These are phyloP conservation scores for Galeopsis tetrahit DNA, from an alignment of 257 asterid genomes.

Conservation along the genomic window DNA sequence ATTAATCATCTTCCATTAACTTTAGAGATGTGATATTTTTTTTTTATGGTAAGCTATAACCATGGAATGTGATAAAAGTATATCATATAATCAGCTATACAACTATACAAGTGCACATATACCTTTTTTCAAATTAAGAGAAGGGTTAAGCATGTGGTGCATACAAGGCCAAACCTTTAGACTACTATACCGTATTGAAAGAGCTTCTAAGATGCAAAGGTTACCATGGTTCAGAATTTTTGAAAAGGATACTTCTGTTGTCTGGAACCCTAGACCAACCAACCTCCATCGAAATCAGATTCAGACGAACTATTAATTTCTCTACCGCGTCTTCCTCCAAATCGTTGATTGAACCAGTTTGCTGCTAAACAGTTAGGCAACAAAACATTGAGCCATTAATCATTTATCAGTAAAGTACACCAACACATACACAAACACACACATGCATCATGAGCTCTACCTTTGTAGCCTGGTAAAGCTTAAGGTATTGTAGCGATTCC, in stretches of 20 bases:
- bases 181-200: background rate
- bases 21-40: too few relatives aligned
- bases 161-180: background rate
- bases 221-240: slow-evolving; percentile 82
- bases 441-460: slow-evolving; percentile 35
- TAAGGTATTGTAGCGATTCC: slow-evolving; percentile 64
- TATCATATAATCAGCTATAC: background rate
- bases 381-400: slow-evolving; percentile 25
- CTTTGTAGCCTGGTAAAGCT: slow-evolving; percentile 58
- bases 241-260: slow-evolving; percentile 52
- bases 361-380: slow-evolving; percentile 36
- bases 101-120: slow-evolving; percentile 1
- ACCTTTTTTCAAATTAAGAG: background rate
- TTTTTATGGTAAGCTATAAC: too few relatives aligned
- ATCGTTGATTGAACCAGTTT: slow-evolving; percentile 36
- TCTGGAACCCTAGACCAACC: slow-evolving; percentile 69
- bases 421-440: background rate
- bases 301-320: slow-evolving; percentile 63
- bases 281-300: slow-evolving; percentile 75
- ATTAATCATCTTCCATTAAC: too few relatives aligned
- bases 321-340: slow-evolving; percentile 67
- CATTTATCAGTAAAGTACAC: slow-evolving; percentile 15
- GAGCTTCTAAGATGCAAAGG: background rate
- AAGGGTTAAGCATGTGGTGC: background rate
- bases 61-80: background rate